Evolutionary conservation across 78 protist genomes (phyloP).

Genomic region (Diacronema lutheri): DNA sequence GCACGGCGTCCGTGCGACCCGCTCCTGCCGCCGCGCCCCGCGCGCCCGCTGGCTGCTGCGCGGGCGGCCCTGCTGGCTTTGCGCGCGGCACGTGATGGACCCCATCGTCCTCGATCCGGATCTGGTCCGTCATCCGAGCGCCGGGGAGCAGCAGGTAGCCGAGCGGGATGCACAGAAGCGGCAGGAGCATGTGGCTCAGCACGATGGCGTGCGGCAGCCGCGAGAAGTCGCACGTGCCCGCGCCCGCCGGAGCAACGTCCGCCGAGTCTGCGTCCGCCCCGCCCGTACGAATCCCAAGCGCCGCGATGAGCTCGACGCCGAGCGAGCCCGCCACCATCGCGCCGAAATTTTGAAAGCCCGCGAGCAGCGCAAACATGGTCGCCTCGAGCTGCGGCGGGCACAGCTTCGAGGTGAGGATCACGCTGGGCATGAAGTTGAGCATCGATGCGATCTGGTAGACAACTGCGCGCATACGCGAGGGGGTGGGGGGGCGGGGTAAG

Average conservation of each 20-base stretch:
- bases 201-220: neutral
- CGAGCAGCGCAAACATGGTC: slow-evolving; percentile 44
- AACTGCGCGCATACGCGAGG: no score
- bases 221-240: neutral
- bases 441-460: no score
- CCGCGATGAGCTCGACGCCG: neutral
- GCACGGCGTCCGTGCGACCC: no score
- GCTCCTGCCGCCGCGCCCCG: no score
- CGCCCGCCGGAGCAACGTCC: neutral
- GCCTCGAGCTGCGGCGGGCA: slow-evolving; percentile 44
- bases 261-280: no score
- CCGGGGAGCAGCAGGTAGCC: neutral
- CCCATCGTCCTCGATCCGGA: no score
- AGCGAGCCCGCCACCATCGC: neutral
- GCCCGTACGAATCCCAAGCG: neutral
- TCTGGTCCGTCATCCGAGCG: neutral
- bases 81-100: no score
- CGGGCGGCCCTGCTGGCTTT: no score
- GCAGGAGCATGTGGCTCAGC: neutral
- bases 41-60: no score
- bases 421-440: neutral
- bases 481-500: no score
- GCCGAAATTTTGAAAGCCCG: slow-evolving; percentile 59
- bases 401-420: slow-evolving; percentile 41
- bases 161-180: neutral